These are phyloP conservation scores for Colletotrichum euphorbiae DNA, from an alignment of 2,329 filamentous ascomycete genomes.

Conservation along the genomic window DNA sequence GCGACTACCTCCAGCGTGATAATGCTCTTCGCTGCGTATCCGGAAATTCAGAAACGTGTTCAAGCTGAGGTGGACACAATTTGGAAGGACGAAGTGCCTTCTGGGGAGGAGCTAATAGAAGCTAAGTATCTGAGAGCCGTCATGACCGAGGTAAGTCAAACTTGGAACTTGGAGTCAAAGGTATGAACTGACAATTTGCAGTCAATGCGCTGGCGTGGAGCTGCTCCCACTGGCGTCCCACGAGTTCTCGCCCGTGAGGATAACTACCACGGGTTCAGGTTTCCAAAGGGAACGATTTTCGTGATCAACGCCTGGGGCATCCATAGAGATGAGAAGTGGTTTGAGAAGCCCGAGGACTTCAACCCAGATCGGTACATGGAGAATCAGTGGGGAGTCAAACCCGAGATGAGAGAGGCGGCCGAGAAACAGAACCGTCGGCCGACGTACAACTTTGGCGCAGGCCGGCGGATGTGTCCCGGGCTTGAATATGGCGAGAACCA, in stretches of 20 bases:
- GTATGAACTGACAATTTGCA: slow-evolving; percentile 36
- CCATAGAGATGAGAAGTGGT: slow-evolving; percentile 43
- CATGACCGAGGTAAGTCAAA: slow-evolving; percentile 32
- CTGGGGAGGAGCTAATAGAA: slow-evolving; percentile 43
- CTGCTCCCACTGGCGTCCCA: slow-evolving; percentile 56
- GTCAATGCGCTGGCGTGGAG: slow-evolving; percentile 52
- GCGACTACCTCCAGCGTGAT: slow-evolving; percentile 10
- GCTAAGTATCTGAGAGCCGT: slow-evolving; percentile 45
- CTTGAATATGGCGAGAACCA: slow-evolving; percentile 61
- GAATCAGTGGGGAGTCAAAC: slow-evolving; percentile 28
- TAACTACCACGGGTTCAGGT: slow-evolving; percentile 59
- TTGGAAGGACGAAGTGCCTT: slow-evolving; percentile 45
- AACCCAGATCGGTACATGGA: slow-evolving; percentile 45
- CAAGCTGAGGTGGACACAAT: slow-evolving; percentile 46
- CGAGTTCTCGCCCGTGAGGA: slow-evolving; percentile 62
- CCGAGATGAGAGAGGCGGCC: slow-evolving; percentile 15
- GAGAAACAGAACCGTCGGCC: slow-evolving; percentile 39
- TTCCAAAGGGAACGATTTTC: slow-evolving; percentile 61
- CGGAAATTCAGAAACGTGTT: slow-evolving; percentile 42
- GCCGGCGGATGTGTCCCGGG: slow-evolving; percentile 60
- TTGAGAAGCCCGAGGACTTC: slow-evolving; percentile 44
- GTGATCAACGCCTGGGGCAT: slow-evolving; percentile 49
- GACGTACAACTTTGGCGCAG: slow-evolving; percentile 60
- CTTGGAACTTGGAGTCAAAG: not conserved
- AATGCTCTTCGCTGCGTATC: slow-evolving; percentile 44